These are phyloP conservation scores for Cucumis melo DNA, from an alignment of 306 rosid species.

Conservation along the genomic window DNA sequence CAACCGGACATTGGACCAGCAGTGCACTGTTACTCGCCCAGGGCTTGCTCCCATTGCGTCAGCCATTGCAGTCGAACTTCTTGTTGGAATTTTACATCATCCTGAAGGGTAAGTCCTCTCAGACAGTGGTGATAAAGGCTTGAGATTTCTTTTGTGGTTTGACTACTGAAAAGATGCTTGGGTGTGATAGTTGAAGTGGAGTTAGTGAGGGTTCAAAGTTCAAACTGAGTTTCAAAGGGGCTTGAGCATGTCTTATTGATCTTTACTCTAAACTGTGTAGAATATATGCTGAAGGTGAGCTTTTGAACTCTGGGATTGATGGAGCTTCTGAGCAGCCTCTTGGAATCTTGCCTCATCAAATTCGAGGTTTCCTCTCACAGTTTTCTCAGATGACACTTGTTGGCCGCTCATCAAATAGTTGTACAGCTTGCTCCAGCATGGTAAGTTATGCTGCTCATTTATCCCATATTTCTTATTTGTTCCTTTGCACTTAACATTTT, in stretches of 20 bases:
- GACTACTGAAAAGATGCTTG: neutral
- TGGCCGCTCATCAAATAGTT: constrained; percentile 74
- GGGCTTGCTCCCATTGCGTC: constrained; percentile 97
- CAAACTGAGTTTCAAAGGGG: neutral
- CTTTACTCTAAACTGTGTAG: constrained; percentile 26
- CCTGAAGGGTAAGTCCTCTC: constrained; percentile 57
- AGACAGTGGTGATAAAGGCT: neutral
- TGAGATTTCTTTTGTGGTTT: neutral
- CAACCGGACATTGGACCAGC: constrained; percentile 95
- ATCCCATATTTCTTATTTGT: neutral
- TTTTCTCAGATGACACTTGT: constrained; percentile 89
- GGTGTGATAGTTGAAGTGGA: neutral
- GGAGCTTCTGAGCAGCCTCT: constrained; percentile 68
- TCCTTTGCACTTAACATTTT: neutral
- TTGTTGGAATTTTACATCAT: constrained; percentile 78
- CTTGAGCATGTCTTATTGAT: constrained; percentile 4
- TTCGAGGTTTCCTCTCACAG: constrained; percentile 72
- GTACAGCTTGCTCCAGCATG: constrained; percentile 75
- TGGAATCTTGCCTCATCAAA: constrained; percentile 92
- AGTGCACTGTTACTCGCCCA: constrained; percentile 94
- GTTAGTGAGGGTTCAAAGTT: neutral
- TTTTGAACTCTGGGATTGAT: constrained; percentile 18
- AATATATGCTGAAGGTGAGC: constrained; percentile 65
- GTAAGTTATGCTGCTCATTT: constrained; percentile 33
- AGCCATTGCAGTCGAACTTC: constrained; percentile 86